Evolutionary conservation across 495 filamentous ascomycete species (phyloP).

Genomic region (Podospora conica): DNA sequence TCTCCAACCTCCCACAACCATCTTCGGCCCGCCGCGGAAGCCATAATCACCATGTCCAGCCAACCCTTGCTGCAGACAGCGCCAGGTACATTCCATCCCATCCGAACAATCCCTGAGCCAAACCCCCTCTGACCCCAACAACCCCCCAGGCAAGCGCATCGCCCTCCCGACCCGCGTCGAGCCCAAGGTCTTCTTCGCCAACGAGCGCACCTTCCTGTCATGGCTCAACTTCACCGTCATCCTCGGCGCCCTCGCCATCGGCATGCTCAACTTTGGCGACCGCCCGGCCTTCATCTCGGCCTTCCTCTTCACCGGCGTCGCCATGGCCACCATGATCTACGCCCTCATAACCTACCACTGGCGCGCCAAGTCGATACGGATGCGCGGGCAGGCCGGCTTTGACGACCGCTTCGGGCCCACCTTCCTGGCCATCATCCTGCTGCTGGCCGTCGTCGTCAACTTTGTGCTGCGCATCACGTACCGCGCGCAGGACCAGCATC

Average conservation of each 20-base stretch:
- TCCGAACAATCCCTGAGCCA: neutral
- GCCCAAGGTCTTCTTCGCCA: conserved; percentile 99
- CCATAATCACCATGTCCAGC: conserved; percentile 65
- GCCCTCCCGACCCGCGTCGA: conserved; percentile 96
- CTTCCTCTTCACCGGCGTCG: conserved; percentile 87
- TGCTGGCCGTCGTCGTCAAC: conserved; percentile 86
- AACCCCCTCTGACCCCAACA: neutral
- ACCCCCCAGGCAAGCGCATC: conserved; percentile 79
- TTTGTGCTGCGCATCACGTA: conserved; percentile 79
- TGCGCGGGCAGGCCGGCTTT: conserved; percentile 88
- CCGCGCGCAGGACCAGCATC: conserved; percentile 28
- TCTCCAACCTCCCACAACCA: neutral
- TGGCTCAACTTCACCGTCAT: conserved; percentile 99
- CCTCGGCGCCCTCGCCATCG: conserved; percentile 88
- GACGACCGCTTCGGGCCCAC: conserved; percentile 94
- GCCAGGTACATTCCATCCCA: conserved; percentile 50
- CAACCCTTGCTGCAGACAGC: conserved; percentile 91
- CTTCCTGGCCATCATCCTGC: conserved; percentile 73
- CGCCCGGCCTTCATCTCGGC: conserved; percentile 80
- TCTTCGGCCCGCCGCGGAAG: neutral
- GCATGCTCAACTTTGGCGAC: conserved; percentile 97
- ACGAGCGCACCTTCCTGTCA: conserved; percentile 96
- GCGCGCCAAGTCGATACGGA: conserved; percentile 86
- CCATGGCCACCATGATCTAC: conserved; percentile 93
- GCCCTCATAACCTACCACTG: conserved; percentile 94